Conservation (phyloP, 169 alveolate species). For the Babesia divergens region DNA sequence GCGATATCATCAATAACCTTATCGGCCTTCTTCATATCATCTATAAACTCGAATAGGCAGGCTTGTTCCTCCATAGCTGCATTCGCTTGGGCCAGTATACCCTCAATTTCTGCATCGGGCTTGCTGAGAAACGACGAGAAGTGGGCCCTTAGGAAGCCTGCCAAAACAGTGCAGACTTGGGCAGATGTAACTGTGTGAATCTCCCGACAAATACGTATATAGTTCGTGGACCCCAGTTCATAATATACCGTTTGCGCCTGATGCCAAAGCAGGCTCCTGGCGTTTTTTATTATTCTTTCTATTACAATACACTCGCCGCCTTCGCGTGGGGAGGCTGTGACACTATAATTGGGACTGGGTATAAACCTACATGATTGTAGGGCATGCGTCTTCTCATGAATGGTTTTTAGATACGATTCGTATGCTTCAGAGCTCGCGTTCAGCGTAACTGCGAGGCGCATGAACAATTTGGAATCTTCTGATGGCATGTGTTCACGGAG, state of each 20-base stretch:
- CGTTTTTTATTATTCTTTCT: conserved; percentile 19
- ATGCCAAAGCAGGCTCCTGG: conserved; percentile 16
- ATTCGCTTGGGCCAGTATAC: not conserved
- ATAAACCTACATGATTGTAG: not conserved
- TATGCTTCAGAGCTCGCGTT: conserved; percentile 48
- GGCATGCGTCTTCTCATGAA: not conserved
- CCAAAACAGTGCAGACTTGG: conserved; percentile 17
- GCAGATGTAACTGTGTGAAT: conserved; percentile 43
- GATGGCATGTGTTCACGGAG: conserved; percentile 17
- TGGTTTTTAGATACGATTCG: conserved; percentile 24
- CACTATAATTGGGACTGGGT: not conserved
- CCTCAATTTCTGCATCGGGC: conserved; percentile 1
- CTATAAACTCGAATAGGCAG: not conserved
- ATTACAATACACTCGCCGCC: conserved; percentile 3
- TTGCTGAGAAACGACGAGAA: conserved; percentile 2
- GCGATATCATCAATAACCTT: conserved; percentile 46
- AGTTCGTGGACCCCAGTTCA: conserved; percentile 47
- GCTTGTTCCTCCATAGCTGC: not conserved
- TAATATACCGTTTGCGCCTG: conserved; percentile 42
- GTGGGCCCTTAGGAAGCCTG: conserved; percentile 10
- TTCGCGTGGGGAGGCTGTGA: not conserved
- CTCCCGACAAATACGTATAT: conserved; percentile 52
- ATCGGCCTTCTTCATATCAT: conserved; percentile 28
- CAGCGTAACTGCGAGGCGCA: conserved; percentile 43
- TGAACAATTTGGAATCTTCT: conserved; percentile 38